Evolutionary conservation across 352 stramenopile genomes (phyloP).

Genomic region (Halophytophthora polymorphica): DNA sequence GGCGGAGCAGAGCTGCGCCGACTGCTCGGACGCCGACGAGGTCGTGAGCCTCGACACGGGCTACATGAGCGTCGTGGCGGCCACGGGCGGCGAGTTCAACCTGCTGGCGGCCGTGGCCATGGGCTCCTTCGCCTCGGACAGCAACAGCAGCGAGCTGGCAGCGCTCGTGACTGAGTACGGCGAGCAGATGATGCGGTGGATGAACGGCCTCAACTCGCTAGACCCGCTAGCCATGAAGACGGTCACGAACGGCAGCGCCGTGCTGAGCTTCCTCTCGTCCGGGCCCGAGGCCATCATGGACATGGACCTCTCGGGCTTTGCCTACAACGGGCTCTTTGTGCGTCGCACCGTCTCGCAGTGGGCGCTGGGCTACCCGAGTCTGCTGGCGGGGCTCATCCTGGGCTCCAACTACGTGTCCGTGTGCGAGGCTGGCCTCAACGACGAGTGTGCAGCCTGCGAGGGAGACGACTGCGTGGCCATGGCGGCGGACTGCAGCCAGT

Average conservation of each 20-base stretch:
- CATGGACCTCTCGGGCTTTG: constrained; percentile 57
- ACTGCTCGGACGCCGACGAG: constrained; percentile 54
- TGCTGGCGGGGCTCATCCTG: constrained; percentile 56
- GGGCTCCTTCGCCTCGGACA: constrained; percentile 35
- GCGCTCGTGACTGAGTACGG: constrained; percentile 37
- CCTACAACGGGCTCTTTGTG: constrained; percentile 74
- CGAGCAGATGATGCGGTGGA: constrained; percentile 65
- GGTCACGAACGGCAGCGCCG: constrained; percentile 33
- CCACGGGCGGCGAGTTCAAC: constrained; percentile 55
- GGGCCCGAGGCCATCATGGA: constrained; percentile 31
- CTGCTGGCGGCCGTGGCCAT: constrained; percentile 44
- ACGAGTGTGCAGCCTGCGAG: constrained; percentile 38
- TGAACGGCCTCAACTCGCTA: constrained; percentile 79
- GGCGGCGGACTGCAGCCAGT: constrained; percentile 33
- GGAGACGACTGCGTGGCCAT: constrained; percentile 38
- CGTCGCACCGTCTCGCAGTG: constrained; percentile 55
- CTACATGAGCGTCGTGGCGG: constrained; percentile 68
- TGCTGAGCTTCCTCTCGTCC: constrained; percentile 36
- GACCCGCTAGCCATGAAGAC: constrained; percentile 62
- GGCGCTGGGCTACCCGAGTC: constrained; percentile 68
- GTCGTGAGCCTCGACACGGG: constrained; percentile 56
- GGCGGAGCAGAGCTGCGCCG: constrained; percentile 40
- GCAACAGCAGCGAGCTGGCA: constrained; percentile 18
- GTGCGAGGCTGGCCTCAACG: constrained; percentile 40
- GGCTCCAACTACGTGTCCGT: constrained; percentile 50